These are phyloP conservation scores for Nakataea oryzae DNA, from an alignment of 2,329 filamentous ascomycete species.

Conservation along the genomic window DNA sequence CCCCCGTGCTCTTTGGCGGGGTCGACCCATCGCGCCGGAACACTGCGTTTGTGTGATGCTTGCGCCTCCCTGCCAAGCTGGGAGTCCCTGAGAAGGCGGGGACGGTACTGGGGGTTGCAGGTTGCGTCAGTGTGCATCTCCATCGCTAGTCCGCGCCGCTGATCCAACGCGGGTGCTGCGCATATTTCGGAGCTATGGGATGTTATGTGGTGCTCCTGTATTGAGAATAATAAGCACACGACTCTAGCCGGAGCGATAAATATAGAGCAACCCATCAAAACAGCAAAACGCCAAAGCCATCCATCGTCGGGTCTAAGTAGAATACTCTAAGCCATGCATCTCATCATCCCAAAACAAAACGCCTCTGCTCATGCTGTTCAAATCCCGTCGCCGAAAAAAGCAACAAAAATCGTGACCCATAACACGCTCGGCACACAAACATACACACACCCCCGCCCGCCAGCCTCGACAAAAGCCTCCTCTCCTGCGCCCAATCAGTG, in stretches of 20 bases:
- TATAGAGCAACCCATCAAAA: not conserved
- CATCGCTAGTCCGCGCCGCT: no score
- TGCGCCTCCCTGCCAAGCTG: not conserved
- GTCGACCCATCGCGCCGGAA: not conserved
- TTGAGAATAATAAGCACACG: no score
- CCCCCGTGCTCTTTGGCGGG: not conserved
- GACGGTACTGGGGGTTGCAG: no score
- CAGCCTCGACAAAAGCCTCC: not conserved
- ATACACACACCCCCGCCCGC: not conserved
- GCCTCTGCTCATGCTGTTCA: not conserved
- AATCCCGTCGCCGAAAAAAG: not conserved
- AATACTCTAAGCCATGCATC: not conserved
- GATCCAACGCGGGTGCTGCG: no score
- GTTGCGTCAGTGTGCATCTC: no score
- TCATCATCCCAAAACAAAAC: not conserved
- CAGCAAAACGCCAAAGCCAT: not conserved
- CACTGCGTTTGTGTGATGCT: no score
- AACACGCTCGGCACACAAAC: not conserved
- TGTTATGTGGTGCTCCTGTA: no score
- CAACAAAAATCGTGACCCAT: not conserved
- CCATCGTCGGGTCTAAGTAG: not conserved
- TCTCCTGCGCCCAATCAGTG: conserved; percentile 36
- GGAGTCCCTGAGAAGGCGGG: not conserved
- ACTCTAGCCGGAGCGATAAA: no score
- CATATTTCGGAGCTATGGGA: no score